Conservation (phyloP, 2,329 filamentous ascomycete genomes). For the Xylaria polymorpha region DNA sequence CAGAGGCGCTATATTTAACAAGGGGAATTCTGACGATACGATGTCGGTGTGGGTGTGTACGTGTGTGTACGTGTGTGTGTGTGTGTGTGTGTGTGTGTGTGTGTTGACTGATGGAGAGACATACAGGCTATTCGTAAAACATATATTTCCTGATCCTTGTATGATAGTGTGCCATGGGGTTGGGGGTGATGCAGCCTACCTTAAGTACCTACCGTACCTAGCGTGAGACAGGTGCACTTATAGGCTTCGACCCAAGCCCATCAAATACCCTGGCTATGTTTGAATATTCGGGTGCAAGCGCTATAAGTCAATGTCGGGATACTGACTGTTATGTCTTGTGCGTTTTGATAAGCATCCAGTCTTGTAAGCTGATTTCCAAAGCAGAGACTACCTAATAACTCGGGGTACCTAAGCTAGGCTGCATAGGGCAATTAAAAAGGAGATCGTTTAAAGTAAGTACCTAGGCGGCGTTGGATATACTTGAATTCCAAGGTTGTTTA, state of each 20-base stretch:
- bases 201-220: no score
- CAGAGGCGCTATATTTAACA: background rate
- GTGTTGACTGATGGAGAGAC: background rate
- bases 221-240: background rate
- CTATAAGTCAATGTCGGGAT: no score
- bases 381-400: no score
- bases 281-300: background rate
- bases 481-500: no score
- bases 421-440: background rate
- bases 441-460: background rate
- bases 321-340: no score
- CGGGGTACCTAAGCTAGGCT: no score
- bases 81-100: background rate
- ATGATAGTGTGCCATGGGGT: background rate
- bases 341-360: background rate
- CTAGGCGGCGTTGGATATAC: no score
- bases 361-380: background rate
- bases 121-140: slow-evolving; percentile 5
- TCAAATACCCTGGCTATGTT: background rate
- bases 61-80: background rate
- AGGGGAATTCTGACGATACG: background rate
- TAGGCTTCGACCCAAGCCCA: no score
- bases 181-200: background rate
- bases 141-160: background rate
- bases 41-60: no score